Evolutionary conservation across 495 filamentous ascomycete species (phyloP).

Genomic region (Tuber calosporum): DNA sequence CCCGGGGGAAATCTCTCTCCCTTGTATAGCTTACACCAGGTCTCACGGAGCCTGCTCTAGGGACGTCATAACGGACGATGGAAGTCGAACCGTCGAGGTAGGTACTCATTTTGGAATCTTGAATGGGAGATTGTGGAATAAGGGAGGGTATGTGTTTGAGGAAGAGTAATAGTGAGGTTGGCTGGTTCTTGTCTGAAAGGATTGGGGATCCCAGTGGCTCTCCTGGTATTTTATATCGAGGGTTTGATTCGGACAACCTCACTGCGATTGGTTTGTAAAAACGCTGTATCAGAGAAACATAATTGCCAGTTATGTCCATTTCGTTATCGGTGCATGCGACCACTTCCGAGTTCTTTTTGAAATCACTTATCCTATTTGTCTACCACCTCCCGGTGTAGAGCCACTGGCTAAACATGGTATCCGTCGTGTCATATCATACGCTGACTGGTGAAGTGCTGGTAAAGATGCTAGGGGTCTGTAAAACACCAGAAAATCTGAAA

Average conservation of each 20-base stretch:
- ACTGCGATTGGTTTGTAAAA: neutral
- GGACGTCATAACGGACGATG: neutral
- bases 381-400: neutral
- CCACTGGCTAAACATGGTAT: neutral
- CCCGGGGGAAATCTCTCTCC: neutral
- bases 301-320: neutral
- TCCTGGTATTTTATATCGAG: neutral
- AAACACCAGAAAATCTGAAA: neutral
- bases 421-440: neutral
- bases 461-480: neutral
- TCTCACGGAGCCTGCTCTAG: neutral
- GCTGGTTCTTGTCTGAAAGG: neutral
- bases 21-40: neutral
- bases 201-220: neutral
- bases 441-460: neutral
- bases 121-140: neutral
- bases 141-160: neutral
- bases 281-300: neutral
- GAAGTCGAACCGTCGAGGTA: neutral
- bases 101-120: neutral
- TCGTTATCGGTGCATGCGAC: neutral
- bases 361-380: neutral
- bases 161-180: neutral
- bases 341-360: neutral
- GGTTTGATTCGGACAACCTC: neutral